Base-by-base conservation (phyloP, 2,329 filamentous ascomycete genomes). In the Massarina eburnea region DNA sequence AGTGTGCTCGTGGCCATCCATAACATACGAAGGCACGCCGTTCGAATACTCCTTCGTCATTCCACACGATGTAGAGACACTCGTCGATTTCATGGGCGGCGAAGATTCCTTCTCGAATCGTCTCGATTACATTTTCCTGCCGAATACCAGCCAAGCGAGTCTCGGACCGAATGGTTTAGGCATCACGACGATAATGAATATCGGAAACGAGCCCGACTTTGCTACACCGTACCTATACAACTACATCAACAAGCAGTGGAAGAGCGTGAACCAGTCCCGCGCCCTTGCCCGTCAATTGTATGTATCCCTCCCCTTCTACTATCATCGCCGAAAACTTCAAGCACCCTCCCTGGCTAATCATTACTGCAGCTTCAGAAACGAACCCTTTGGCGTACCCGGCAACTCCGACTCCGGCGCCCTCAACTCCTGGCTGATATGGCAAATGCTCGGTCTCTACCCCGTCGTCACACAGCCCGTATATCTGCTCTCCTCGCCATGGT, bases 401-500 rank as follows among this genome's bases (percentile, higher is more conserved):
- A 75, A 75, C 39, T 71, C 62, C 17, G 72, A 73, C 47, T 69
- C 68, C 4, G 72, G 74, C 0, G 72, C 74, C 1, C 64, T 78
- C 51, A 73, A 74, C 35, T 73, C 68, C n/a, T 78, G 74, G 76
- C 61, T 77, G 1, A 56, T 77, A 3, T 78, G 73, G 70, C 68
- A 75, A 41, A 66, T 71, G 65, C 47, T 78, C 0, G 75, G 76
- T 1, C 58, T 76, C 6, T 76, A 75, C 46, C 73, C 73, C 0
- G 61, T 88, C 45, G 85, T 83, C 0, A 83, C 82, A 0, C 84
- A 87, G 70, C 82, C 82, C 0, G 83, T 81, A 1, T 87, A 86
- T 60, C 71, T 87, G 14, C 73, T 88, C 41, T 79, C 77, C 2
- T 58, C 58, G n/a, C 66, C 67, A 3, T 65, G 66, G 60, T 68